Evolutionary conservation across 495 filamentous ascomycete genomes (phyloP).

Genomic region (Amniculicola lignicola): DNA sequence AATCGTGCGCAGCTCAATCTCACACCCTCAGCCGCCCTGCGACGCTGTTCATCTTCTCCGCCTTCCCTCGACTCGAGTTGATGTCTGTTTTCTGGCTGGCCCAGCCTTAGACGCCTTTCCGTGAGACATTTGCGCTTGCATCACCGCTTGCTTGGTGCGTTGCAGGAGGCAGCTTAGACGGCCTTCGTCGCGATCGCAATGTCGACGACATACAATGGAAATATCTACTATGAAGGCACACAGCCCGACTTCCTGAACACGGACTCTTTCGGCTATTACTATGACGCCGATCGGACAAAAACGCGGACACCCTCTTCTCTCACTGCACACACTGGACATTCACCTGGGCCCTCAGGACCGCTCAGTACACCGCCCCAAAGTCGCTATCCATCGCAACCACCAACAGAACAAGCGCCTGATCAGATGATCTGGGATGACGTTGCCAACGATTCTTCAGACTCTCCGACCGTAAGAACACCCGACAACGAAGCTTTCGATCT

Average conservation of each 20-base stretch:
- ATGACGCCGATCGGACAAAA: conserved; percentile 19
- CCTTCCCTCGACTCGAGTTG: conserved; percentile 21
- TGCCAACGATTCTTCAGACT: conserved; percentile 13
- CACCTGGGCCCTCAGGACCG: conserved; percentile 10
- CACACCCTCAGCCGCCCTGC: conserved; percentile 10
- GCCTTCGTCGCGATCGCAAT: conserved; percentile 5
- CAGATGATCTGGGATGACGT: conserved; percentile 24
- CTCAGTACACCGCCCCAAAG: conserved; percentile 26
- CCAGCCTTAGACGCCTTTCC: conserved; percentile 1
- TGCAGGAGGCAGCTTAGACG: conserved; percentile 1
- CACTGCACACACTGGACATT: conserved; percentile 18
- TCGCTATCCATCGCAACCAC: conserved; percentile 20
- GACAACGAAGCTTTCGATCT: conserved; percentile 25
- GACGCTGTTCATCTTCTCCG: conserved; percentile 16
- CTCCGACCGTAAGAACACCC: conserved; percentile 27
- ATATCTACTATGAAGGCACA: conserved; percentile 5
- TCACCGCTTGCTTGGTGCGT: neutral
- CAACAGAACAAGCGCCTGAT: conserved; percentile 12
- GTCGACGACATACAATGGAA: conserved; percentile 11
- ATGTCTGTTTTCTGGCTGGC: conserved; percentile 17
- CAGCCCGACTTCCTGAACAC: neutral
- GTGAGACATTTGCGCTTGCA: no score
- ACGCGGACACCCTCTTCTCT: conserved; percentile 22
- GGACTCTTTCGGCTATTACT: conserved; percentile 9
- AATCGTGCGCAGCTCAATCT: conserved; percentile 4